phyloP scores from a whole-genome alignment of 371 early-diverging fungal species.

The Lichtheimia hyalospora region DNA sequence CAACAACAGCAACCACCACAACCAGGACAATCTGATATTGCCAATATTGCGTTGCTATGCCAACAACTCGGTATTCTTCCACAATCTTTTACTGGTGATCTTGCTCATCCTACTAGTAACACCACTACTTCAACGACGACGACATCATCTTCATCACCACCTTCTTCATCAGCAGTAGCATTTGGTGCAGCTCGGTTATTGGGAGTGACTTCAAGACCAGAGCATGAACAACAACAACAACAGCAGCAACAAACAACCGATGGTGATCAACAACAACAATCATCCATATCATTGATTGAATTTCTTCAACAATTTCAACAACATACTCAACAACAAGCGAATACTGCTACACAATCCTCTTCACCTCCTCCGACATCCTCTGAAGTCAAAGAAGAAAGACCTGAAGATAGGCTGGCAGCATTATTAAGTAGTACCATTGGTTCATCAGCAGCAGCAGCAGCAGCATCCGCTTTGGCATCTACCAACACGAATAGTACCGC shows the following conservation, averaged over 20 bases:
- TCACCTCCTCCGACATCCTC: constrained; percentile 14
- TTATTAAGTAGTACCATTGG: constrained; percentile 8
- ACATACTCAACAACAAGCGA: constrained; percentile 15
- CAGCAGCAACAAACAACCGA: neutral
- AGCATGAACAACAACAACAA: constrained; percentile 17
- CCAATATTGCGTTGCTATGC: constrained; percentile 47
- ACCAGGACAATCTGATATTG: constrained; percentile 16
- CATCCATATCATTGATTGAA: constrained; percentile 9
- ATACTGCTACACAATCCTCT: neutral
- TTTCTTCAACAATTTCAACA: constrained; percentile 5
- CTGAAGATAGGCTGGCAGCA: constrained; percentile 13
- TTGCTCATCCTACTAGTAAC: no score
- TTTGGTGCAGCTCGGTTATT: constrained; percentile 3
- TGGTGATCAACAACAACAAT: constrained; percentile 9
- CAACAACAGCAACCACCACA: neutral
- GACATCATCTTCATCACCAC: neutral
- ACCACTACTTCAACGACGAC: neutral
- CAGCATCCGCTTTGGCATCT: neutral
- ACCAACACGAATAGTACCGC: no score
- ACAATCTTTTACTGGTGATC: neutral
- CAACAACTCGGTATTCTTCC: constrained; percentile 35
- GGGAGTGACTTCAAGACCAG: constrained; percentile 1
- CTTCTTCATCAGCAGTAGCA: constrained; percentile 1
- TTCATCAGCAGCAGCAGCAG: neutral
- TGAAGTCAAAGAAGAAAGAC: constrained; percentile 21